Evolutionary conservation across 1,284 basidiomycete genomes (phyloP), one percentile per base, ranked within the genome.

Genomic region (Ceratobasidium sp.): DNA sequence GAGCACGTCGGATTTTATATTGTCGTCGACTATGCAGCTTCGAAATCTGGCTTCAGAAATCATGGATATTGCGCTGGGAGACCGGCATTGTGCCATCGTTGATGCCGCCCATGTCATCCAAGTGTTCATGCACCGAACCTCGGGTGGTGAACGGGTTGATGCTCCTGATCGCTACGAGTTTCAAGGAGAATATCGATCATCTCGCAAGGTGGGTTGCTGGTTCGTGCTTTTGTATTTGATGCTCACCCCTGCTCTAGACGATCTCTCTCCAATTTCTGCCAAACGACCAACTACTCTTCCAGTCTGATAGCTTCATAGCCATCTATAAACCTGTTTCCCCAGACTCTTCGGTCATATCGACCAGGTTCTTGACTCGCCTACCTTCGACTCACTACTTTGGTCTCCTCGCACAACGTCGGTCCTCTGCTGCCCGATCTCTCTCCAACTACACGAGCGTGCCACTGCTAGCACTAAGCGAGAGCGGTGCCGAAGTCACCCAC

Each of bases 21-120:
- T n/a, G 8, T 46, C 68, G 4, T 46, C 43, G n/a, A 61, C 29
- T 8, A 6, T 59, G 29, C 53, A 71, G 22, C 31, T 71, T 31
- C 68, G 68, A 16, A 71, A 71, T 61, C 56, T 54, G 1, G 68
- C 53, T 49, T 71, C 68, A 14, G 68, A 71, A 31, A 49, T 71
- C 22, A 71, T 71, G 68, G 68, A 61, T 49, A 59, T 71, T 14
- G 43, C 68, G 29, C 27, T 71, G 41, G 68, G 68, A 22, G 68
- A 71, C 8, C 39, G 68, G 4, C 59, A 59, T 49, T 71, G 68
- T 27, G 68, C 68, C 16, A 53, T 71, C 14, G 56, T 71, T 22
- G 68, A 71, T 49, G 68, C 54, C 14, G 68, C 56, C 5, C 56
- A 61, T 71, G 59, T 71, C 16, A 34, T 61, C 41, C 68, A 71